phyloP scores from a whole-genome alignment of 257 asterid species.

The Paulownia fortunei region DNA sequence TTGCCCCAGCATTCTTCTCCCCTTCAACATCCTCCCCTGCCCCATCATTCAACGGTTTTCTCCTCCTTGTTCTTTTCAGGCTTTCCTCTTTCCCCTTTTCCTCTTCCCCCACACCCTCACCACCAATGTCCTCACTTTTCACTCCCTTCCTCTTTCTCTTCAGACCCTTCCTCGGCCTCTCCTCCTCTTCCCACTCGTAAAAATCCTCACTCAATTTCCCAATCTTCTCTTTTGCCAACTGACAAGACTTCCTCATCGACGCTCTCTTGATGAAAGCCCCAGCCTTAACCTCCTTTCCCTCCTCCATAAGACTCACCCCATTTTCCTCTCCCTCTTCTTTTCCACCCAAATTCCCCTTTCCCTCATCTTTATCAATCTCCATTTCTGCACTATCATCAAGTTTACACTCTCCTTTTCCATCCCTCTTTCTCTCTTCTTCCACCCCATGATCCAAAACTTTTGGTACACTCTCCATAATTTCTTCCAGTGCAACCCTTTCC shows the following conservation, averaged over 20 bases:
- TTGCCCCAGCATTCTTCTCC: background rate
- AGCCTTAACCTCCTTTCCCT: background rate
- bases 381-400: conserved; percentile 27
- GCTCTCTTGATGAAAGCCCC: conserved; percentile 25
- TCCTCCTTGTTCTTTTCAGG: conserved; percentile 23
- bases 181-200: conserved; percentile 31
- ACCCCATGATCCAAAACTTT: background rate
- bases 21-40: conserved; percentile 22
- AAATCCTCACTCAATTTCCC: conserved; percentile 29
- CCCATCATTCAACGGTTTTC: conserved; percentile 18
- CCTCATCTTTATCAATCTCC: conserved; percentile 28
- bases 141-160: conserved; percentile 31
- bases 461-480: background rate
- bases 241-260: conserved; percentile 38
- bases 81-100: conserved; percentile 11
- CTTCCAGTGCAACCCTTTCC: background rate
- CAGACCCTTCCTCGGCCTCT: conserved; percentile 29
- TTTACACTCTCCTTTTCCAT: conserved; percentile 7
- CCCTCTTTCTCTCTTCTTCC: background rate
- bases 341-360: conserved; percentile 15
- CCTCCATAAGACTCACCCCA: background rate
- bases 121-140: conserved; percentile 21
- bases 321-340: conserved; percentile 6
- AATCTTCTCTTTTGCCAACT: conserved; percentile 44
- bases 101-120: conserved; percentile 23